Base-by-base conservation (phyloP, 306 rosid genomes). In the Crotalaria pallida region DNA sequence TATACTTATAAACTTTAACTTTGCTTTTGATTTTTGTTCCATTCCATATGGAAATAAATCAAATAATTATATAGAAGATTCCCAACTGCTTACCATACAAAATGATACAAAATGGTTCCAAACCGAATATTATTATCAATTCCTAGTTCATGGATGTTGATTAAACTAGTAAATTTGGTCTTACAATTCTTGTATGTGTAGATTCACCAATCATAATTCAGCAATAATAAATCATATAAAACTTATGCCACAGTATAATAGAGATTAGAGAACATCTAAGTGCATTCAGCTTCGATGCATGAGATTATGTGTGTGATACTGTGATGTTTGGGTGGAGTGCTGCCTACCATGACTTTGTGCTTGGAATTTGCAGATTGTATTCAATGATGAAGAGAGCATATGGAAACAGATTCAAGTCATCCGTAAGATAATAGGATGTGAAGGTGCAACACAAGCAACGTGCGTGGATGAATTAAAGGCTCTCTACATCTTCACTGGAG, bases 401-500 rank as follows among this genome's bases (percentile, higher is more conserved):
- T 56, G 91, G 97, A 82, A 67, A 33, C 64, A 85, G 34, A 83
- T 94, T 5, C 49, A 75, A 18, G 82, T 63, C 0, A 52, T 90
- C 26, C 58, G 85, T 33, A 72, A 66, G 50, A 84, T 94, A 53
- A 72, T 87, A 16, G 98, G 98, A 66, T 87, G 78, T 67, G 80
- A 83, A 65, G 84, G 61, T 15, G 56, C 76, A 31, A 70, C 48
- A 7, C 78, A 77, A 29, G 71, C 66, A 72, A 78, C 89, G 5
- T 84, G 69, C 72, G 52, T 19, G 6, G 96, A 90, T 58, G 96
- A 94, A 77, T 67, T 90, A 3, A 85, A 81, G 76, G 90, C 89
- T 47, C 92, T 94, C 16, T 94, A 84, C 74, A 61, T 85, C 77
- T 82, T 90, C 82, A 84, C 80, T 0, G 96, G 97, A 26, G 85